Base-by-base conservation (phyloP, 108 stramenopile species). In the Pseudonitzschia multistriata region DNA sequence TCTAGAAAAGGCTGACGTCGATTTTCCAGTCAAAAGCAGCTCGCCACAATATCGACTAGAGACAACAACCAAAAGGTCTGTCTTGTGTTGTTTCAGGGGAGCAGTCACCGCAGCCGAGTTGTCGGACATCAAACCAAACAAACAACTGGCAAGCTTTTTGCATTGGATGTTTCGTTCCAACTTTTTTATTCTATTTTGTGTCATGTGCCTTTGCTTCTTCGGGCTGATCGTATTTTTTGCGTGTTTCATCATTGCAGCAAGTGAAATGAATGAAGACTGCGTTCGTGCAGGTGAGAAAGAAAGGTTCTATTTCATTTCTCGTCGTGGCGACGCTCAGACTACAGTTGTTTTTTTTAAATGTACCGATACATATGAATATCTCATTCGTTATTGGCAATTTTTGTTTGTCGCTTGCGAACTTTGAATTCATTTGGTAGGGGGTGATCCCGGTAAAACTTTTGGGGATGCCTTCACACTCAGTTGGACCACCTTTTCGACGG, bases 401-500 rank as follows among this genome's bases (percentile, higher is more conserved):
- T 1, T 15, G 10, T 59, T 37, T 59, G 19, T 37, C 19, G 17
- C 11, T 45, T 45, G 11, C 42, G 42, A 37, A 17, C 42, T 45
- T n/a, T n/a, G n/a, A n/a, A n/a, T n/a, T n/a, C n/a, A 59, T 59
- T 29, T 8, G 19, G 47, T 28, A 64, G 63, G 76, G 5, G 79
- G 76, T 25, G 56, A 63, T 1, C 48, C 63, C 10, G 61, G 30
- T 37, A 29, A 59, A 5, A 49, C 37, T 0, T 92, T 88, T 66
- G 76, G 76, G 0, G 91, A 88, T 82, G 74, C 77, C 14, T 92
- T 88, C 52, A 70, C 83, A 1, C 74, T 92, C 27, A 88, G 86
- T 69, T 92, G 91, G 91, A 86, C 88, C 0, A 90, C 89, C 13
- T 86, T 86, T 73, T 67, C 74, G 8, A 86, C 88, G 14, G 83